Evolutionary conservation across 805 yeast species (phyloP).

Genomic region (Saccharomycopsis sp.): DNA sequence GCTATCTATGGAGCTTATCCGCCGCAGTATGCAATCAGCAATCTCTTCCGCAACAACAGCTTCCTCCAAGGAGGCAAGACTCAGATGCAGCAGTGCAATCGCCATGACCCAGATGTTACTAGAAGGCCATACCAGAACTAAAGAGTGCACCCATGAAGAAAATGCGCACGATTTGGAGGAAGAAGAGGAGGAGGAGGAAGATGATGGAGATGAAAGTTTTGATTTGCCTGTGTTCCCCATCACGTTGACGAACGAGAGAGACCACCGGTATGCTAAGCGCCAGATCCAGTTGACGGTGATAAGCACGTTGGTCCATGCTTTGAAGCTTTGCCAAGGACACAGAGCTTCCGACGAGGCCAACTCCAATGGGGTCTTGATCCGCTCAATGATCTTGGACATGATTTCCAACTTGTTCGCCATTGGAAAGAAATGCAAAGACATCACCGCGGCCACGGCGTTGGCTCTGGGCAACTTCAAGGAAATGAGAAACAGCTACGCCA

Average conservation of each 20-base stretch:
- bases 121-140: too few species aligned
- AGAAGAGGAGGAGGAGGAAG: not conserved
- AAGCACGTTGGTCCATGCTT: constrained; percentile 8
- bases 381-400: constrained; percentile 7
- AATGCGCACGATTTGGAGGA: not conserved
- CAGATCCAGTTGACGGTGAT: constrained; percentile 17
- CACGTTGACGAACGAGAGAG: constrained; percentile 10
- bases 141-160: not conserved
- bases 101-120: too few species aligned
- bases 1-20: too few species aligned
- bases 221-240: constrained; percentile 17
- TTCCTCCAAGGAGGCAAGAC: not conserved
- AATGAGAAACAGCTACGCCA: not conserved
- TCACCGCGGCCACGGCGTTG: not conserved
- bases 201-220: constrained; percentile 1
- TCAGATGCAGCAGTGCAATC: not conserved
- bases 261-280: constrained; percentile 16
- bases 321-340: constrained; percentile 1
- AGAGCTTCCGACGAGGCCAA: not conserved
- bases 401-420: constrained; percentile 13
- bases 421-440: constrained; percentile 7
- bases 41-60: too few species aligned
- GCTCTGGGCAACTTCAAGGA: not conserved
- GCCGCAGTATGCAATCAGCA: too few species aligned
- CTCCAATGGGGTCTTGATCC: not conserved